Evolutionary conservation across 2,329 filamentous ascomycete species (phyloP), one percentile per base, ranked within the genome.

Genomic region (Colletotrichum sp.): DNA sequence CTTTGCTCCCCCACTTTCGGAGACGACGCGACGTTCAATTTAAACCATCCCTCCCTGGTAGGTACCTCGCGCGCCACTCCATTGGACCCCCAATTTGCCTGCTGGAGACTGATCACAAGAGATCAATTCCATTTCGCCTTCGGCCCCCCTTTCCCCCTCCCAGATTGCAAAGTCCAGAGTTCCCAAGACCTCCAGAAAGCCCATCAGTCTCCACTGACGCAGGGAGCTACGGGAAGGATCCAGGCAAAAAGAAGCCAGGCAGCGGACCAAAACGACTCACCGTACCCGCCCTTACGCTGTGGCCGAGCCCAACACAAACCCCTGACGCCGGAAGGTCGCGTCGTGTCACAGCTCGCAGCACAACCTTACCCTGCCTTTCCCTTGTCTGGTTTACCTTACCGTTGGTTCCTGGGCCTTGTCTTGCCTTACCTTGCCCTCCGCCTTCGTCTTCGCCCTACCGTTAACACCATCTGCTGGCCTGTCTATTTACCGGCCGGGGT

Each of bases 11-110:
- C 75, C 71, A 75, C 71, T 39, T 67, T 70, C 63, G 66, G 71
- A 71, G 66, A 64, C 52, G 36, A 75, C 75, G 75, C 75, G 75
- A 77, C 71, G 61, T 77, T 76, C 75, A 77, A 77, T 77, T 68
- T 67, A 77, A 77, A 75, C 63, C 55, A 49, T 52, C 55, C 73
- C 66, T 69, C 63, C 72, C 70, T 76, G 70, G 66, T n/a, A 63
- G 70, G 66, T n/a, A 63, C 52, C 29, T 62, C 71, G 25, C 62
- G 52, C 55, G 71, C 74, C 74, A 76, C 64, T 76, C 55, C 34
- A 65, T 65, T 76, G 70, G 71, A 76, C 71, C 64, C 73, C 74
- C 74, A 76, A 67, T 69, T 69, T 73, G 70, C 74, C 59, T 39
- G 73, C 74, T 76, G 74, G 73, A 76, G 73, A 69, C 59, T 73